These are phyloP conservation scores for Tolypocladium nubicola DNA, from an alignment of 2,329 filamentous ascomycete species.

Conservation along the genomic window DNA sequence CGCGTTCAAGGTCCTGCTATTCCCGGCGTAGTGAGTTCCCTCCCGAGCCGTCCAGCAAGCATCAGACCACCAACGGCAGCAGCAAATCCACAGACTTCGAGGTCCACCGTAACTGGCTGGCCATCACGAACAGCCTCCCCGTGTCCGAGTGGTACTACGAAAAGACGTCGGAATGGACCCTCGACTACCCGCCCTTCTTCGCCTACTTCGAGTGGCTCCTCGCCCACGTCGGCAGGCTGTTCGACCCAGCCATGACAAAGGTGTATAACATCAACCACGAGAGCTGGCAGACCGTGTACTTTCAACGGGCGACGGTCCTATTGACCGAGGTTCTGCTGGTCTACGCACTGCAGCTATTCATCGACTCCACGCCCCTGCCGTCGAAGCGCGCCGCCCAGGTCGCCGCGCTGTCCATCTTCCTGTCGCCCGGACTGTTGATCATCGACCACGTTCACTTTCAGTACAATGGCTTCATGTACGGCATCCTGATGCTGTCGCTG, in stretches of 20 bases:
- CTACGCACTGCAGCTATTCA: slow-evolving; percentile 71
- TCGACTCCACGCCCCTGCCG: slow-evolving; percentile 55
- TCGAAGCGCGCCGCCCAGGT: slow-evolving; percentile 74
- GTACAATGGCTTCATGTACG: slow-evolving; percentile 97
- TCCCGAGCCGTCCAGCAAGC: background rate
- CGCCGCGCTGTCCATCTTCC: slow-evolving; percentile 75
- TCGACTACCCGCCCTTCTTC: slow-evolving; percentile 98
- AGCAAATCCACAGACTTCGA: slow-evolving; percentile 99
- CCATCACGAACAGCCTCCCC: slow-evolving; percentile 83
- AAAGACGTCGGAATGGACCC: slow-evolving; percentile 97
- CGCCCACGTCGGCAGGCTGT: slow-evolving; percentile 66
- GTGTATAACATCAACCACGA: slow-evolving; percentile 75
- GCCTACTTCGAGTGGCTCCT: slow-evolving; percentile 93
- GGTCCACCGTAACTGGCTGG: slow-evolving; percentile 97
- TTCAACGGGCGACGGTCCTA: slow-evolving; percentile 84
- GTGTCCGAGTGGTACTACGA: slow-evolving; percentile 91
- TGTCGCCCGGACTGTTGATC: slow-evolving; percentile 87
- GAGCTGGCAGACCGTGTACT: slow-evolving; percentile 90
- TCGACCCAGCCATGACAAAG: slow-evolving; percentile 72
- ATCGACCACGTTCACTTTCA: slow-evolving; percentile 99
- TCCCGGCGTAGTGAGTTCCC: slow-evolving; percentile 77
- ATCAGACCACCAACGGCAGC: slow-evolving; percentile 4
- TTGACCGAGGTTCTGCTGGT: slow-evolving; percentile 73
- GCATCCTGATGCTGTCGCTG: slow-evolving; percentile 76
- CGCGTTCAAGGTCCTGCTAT: slow-evolving; percentile 83